These are phyloP conservation scores for Microglena sp. DNA, from an alignment of 139 green algal genomes.

Conservation along the genomic window DNA sequence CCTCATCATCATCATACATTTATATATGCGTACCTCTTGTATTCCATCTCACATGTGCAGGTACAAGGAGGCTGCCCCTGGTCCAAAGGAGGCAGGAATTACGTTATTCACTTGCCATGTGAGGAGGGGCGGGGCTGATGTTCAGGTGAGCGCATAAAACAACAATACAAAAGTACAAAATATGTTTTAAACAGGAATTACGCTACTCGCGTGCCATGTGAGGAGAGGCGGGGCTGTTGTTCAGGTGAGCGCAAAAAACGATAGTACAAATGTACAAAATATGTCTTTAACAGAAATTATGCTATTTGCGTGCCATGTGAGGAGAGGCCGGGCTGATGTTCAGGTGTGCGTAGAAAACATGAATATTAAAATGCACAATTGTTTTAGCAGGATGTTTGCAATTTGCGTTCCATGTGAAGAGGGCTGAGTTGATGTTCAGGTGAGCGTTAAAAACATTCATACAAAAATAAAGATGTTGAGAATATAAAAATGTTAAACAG, in stretches of 20 bases:
- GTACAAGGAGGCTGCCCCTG: conserved; percentile 17
- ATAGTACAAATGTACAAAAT: too few species aligned
- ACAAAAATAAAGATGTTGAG: too few species aligned
- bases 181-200: conserved; percentile 45
- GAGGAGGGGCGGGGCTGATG: conserved; percentile 43
- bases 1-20: too few species aligned
- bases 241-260: too few species aligned
- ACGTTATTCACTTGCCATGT: conserved; percentile 56
- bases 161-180: too few species aligned
- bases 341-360: too few species aligned
- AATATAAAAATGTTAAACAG: too few species aligned
- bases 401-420: conserved; percentile 47
- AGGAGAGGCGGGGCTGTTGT: conserved; percentile 47
- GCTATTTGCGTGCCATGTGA: conserved; percentile 55
- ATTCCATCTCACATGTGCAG: too few species aligned
- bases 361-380: too few species aligned
- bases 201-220: conserved; percentile 55
- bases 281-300: conserved; percentile 42
- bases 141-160: too few species aligned
- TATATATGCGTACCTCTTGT: too few species aligned
- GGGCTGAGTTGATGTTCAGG: conserved; percentile 59
- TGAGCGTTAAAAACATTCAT: too few species aligned
- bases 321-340: conserved; percentile 49
- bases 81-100: conserved; percentile 41
- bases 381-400: conserved; percentile 46